A percentile compares a stretch with the other conserved stretches of the same genome.
Conservation (phyloP, 805 yeast genomes). For the Blastobotrys attinorum region DNA sequence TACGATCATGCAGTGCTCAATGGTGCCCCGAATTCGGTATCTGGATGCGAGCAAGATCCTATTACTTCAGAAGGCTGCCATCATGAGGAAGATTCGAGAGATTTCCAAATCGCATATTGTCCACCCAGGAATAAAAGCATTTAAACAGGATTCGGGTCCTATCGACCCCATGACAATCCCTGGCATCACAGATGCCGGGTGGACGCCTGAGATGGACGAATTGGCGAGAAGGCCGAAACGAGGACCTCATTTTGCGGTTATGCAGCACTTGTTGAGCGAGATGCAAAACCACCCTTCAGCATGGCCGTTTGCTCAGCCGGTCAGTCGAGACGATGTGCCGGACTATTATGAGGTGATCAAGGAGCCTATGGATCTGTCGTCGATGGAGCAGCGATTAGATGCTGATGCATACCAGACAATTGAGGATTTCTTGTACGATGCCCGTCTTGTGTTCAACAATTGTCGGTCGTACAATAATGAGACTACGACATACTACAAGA, state of each 20-base stretch:
- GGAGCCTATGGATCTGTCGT: conserved; percentile 95
- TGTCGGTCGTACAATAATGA: conserved; percentile 92
- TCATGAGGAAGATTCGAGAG: conserved; percentile 71
- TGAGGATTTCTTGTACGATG: conserved; percentile 87
- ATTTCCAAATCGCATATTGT: conserved; percentile 74
- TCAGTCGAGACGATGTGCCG: conserved; percentile 86
- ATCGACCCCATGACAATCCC: conserved; percentile 83
- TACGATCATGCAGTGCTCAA: conserved; percentile 93
- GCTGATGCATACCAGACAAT: conserved; percentile 84
- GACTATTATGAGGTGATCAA: conserved; percentile 94
- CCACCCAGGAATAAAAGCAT: conserved; percentile 71
- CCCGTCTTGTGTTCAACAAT: conserved; percentile 77
- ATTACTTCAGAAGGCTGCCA: conserved; percentile 84
- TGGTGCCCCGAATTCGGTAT: conserved; percentile 84
- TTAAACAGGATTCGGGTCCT: conserved; percentile 37
- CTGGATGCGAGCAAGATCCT: conserved; percentile 82
- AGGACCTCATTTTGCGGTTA: conserved; percentile 88
- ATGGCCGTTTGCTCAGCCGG: conserved; percentile 96
- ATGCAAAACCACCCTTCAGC: conserved; percentile 92
- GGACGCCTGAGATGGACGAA: conserved; percentile 98
- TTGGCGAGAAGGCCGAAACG: conserved; percentile 90
- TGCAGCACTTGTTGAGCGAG: conserved; percentile 83
- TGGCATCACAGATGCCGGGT: conserved; percentile 87
- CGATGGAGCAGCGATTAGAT: conserved; percentile 91
- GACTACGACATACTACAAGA: conserved; percentile 88